Conservation (phyloP, 805 yeast species). For the Naumovozyma castellii region DNA sequence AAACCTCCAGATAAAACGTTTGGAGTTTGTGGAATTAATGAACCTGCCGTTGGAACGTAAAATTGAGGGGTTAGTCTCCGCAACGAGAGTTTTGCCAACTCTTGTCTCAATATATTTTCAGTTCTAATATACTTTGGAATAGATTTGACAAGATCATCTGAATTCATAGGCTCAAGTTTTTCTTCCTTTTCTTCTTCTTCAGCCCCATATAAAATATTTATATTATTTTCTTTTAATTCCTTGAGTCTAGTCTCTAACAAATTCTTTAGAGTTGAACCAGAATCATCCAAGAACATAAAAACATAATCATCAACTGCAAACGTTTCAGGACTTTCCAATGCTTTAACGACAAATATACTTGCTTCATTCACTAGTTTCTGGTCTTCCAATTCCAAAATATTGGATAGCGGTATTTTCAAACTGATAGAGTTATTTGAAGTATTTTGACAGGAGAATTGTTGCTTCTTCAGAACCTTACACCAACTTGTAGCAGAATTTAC, state of each 20-base stretch:
- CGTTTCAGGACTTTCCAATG: constrained; percentile 43
- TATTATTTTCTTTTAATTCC: constrained; percentile 6
- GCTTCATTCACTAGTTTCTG: constrained; percentile 47
- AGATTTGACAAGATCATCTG: too few relatives aligned
- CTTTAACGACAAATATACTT: constrained; percentile 50
- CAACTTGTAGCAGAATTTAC: constrained; percentile 67
- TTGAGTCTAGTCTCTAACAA: constrained; percentile 30
- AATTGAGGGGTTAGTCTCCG: too few relatives aligned
- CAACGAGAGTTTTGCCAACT: too few relatives aligned
- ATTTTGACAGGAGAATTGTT: constrained; percentile 66
- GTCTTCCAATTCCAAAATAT: constrained; percentile 52
- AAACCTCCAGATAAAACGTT: background rate
- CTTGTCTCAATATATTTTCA: too few relatives aligned
- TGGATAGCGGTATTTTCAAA: constrained; percentile 64
- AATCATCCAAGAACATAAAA: constrained; percentile 53
- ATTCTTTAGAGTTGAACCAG: constrained; percentile 33
- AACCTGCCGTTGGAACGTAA: background rate
- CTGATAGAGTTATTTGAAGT: constrained; percentile 57
- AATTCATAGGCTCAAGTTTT: too few relatives aligned
- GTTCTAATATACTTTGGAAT: too few relatives aligned
- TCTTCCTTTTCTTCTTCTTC: background rate
- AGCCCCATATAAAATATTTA: constrained; percentile 1
- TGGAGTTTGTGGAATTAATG: background rate
- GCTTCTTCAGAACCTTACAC: constrained; percentile 66
- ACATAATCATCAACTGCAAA: constrained; percentile 59